Evolutionary conservation across 2,329 filamentous ascomycete genomes (phyloP).

Genomic region (Paecilomyces variotii): DNA sequence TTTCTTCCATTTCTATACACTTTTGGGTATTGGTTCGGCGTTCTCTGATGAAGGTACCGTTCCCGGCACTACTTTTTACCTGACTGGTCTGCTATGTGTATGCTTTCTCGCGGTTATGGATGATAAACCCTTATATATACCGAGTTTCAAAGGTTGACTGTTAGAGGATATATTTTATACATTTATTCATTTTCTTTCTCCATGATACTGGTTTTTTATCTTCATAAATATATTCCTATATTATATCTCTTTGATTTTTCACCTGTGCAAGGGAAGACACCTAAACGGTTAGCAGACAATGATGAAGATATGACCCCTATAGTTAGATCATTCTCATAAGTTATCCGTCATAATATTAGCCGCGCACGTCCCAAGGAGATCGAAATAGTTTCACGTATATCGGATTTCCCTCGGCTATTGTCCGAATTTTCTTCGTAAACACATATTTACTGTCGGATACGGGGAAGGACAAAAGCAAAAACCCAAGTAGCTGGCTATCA

Average conservation of each 20-base stretch:
- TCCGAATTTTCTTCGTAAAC: neutral
- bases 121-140: neutral
- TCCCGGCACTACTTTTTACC: neutral
- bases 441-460: neutral
- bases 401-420: neutral
- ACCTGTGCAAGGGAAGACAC: too few species aligned
- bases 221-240: neutral
- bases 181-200: neutral
- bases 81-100: neutral
- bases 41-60: neutral
- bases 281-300: too few species aligned
- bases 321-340: too few species aligned
- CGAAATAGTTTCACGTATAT: neutral
- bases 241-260: neutral
- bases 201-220: neutral
- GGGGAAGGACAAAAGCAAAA: neutral
- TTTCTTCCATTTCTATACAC: neutral
- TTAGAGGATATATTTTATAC: neutral
- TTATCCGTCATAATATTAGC: too few species aligned
- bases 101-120: neutral
- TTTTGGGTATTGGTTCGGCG: neutral
- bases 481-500: neutral
- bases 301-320: too few species aligned
- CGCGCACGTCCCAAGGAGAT: neutral
- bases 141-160: neutral